phyloP scores from a whole-genome alignment of 192 early-diverging fungal species.

The Ramicandelaber brevisporus region DNA sequence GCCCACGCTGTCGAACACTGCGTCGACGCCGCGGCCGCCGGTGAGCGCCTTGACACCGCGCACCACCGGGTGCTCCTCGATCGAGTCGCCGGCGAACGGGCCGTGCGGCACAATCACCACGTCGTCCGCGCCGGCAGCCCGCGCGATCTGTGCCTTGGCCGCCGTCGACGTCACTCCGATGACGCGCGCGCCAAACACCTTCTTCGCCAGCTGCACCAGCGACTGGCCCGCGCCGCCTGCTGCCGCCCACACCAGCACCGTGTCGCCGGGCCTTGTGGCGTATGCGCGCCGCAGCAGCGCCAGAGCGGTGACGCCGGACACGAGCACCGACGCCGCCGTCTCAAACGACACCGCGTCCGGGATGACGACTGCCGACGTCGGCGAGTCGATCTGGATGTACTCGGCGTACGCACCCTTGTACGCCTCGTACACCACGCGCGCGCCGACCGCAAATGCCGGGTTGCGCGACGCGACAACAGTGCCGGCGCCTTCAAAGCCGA shows the following conservation, averaged over 20 bases:
- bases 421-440: constrained; percentile 62
- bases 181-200: constrained; percentile 54
- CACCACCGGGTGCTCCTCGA: constrained; percentile 30
- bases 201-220: constrained; percentile 50
- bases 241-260: constrained; percentile 67
- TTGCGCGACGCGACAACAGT: constrained; percentile 47
- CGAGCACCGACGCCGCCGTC: constrained; percentile 27
- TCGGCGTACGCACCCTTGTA: constrained; percentile 41
- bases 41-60: constrained; percentile 49
- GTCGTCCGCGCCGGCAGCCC: constrained; percentile 36
- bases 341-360: constrained; percentile 22
- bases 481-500: constrained; percentile 61
- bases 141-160: constrained; percentile 38
- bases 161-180: constrained; percentile 58
- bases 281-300: constrained; percentile 43
- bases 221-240: constrained; percentile 72
- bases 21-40: constrained; percentile 45
- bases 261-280: constrained; percentile 39
- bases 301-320: constrained; percentile 68
- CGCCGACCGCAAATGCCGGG: constrained; percentile 42
- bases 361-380: constrained; percentile 14
- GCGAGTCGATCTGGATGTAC: constrained; percentile 25
- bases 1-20: constrained; percentile 77
- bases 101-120: constrained; percentile 48
- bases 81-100: too few relatives aligned